Conservation (phyloP, 2,329 filamentous ascomycete species). For the Colletotrichum somersetense region DNA sequence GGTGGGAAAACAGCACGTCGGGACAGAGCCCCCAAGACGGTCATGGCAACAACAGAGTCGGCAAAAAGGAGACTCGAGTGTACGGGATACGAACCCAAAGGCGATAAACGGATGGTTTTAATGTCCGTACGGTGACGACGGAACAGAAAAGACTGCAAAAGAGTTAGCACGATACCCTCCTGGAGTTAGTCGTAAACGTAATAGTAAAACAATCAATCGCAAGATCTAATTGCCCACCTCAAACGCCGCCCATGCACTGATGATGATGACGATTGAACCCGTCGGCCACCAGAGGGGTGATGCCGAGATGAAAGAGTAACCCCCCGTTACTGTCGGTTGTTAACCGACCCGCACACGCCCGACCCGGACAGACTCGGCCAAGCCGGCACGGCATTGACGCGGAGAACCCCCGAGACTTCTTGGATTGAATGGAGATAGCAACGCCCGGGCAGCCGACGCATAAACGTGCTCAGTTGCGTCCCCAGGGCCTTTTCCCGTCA, state of each 20-base stretch:
- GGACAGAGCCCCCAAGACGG: conserved; percentile 11
- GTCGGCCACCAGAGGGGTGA: background rate
- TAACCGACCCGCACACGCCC: background rate
- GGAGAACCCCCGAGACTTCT: background rate
- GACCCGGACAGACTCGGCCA: conserved; percentile 14
- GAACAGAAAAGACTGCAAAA: background rate
- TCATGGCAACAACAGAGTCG: background rate
- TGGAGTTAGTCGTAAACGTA: conserved; percentile 22
- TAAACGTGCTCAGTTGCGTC: background rate
- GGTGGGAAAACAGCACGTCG: conserved; percentile 31
- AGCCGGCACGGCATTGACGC: conserved; percentile 34
- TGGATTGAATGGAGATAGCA: background rate
- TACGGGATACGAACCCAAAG: background rate
- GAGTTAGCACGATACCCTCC: background rate
- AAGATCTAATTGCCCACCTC: background rate
- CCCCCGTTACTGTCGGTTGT: background rate
- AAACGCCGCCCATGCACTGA: background rate
- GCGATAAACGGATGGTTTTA: conserved; percentile 9
- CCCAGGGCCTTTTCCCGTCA: no score
- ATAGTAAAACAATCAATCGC: conserved; percentile 13
- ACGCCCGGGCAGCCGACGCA: background rate
- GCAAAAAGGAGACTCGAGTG: background rate
- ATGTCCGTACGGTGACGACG: conserved; percentile 12
- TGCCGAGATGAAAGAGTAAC: conserved; percentile 1
- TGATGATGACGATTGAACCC: no score